Base-by-base conservation (phyloP, 2,329 filamentous ascomycete genomes). In the Cladophialophora carrionii region DNA sequence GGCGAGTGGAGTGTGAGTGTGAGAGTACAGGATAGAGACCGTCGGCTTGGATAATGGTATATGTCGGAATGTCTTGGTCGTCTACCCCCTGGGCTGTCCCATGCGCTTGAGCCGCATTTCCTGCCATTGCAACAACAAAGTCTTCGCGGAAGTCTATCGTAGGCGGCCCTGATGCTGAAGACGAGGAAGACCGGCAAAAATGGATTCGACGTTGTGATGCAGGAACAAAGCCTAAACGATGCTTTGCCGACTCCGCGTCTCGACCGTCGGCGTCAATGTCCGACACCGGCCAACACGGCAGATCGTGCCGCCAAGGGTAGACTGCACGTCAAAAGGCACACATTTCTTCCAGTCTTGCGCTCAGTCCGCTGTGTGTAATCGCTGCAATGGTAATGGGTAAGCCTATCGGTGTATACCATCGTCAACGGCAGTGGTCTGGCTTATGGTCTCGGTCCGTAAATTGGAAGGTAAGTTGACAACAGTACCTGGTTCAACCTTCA, bases 11-110 rank as follows among this genome's bases (percentile, higher is more conserved):
- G 22, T 6, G 8, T 29, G 12, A 37, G 31, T 58, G 24, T 29
- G 12, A 37, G 31, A 57, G 24, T 67, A 70, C 69, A 17, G 69
- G 66, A 56, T 71, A 71, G 14, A 71, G 61, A 20, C 69, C 69
- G 41, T 71, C 69, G 14, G 69, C 69, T 51, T 71, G 69, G 12
- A 71, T 65, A 54, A 71, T 70, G 29, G 65, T 70, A 57, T 65
- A 71, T 37, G 64, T 67, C 17, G 58, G 65, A 24, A 55, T 37
- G 32, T 48, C 58, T 51, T 22, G 57, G 12, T 29, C 43, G 12
- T 5, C 41, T 34, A 5, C 5, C 22, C 3, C 31, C 14, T 17
- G 29, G 46, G 46, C 46, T 10, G 31, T n/a, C 29, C 57, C 46
- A 14, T 52, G 41, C 4, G 51, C 29, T 14, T 51, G 46, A 43